Percentiles rank a stretch among this genome's conserved stretches.
Conservation (phyloP, 2,329 filamentous ascomycete species). For the Diplocarpon mali region DNA sequence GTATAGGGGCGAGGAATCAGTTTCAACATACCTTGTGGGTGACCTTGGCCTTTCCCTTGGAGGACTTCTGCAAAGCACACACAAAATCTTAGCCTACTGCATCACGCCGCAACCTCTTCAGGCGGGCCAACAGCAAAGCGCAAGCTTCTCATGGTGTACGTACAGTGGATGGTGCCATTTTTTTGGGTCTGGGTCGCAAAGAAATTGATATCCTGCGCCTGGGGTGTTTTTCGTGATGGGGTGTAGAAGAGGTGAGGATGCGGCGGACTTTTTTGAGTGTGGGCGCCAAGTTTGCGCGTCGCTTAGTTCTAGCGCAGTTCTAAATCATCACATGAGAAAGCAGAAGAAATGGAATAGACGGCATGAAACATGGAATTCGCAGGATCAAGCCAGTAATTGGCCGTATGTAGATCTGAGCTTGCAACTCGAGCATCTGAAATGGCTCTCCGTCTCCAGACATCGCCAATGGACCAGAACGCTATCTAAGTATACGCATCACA, state of each 20-base stretch:
- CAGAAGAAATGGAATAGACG: no score
- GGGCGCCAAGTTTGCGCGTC: constrained; percentile 18
- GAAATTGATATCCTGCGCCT: constrained; percentile 43
- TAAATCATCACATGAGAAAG: no score
- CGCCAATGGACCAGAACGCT: no score
- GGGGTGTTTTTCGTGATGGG: constrained; percentile 2
- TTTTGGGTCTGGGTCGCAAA: constrained; percentile 52
- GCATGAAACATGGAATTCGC: no score
- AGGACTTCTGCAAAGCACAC: constrained; percentile 41
- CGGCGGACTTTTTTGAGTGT: constrained; percentile 4
- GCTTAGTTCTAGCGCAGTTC: background rate
- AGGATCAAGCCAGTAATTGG: no score
- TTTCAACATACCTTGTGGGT: constrained; percentile 25
- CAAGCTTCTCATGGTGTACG: constrained; percentile 48
- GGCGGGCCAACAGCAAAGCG: constrained; percentile 88
- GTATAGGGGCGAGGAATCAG: background rate
- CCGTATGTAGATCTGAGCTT: no score
- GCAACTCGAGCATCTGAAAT: no score
- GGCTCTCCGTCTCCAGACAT: no score
- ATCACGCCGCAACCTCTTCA: constrained; percentile 43
- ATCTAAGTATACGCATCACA: no score
- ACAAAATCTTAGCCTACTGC: constrained; percentile 87
- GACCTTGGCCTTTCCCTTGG: constrained; percentile 67
- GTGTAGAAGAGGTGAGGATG: constrained; percentile 1
- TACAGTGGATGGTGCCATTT: constrained; percentile 87